Evolutionary conservation across 2,329 filamentous ascomycete species (phyloP).

Genomic region (Epichloe baconii): DNA sequence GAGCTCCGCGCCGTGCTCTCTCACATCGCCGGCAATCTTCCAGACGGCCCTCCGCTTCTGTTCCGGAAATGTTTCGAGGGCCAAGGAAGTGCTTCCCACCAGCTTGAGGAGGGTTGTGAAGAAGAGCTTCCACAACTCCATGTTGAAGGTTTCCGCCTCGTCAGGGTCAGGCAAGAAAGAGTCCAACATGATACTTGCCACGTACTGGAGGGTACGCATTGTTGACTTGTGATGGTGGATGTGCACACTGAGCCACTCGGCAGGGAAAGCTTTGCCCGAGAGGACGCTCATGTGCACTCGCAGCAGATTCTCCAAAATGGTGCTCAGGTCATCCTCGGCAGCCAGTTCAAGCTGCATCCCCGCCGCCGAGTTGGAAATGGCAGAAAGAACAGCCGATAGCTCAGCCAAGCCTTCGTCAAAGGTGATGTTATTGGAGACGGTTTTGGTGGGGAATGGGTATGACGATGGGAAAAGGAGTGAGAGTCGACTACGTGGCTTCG

Average conservation of each 20-base stretch:
- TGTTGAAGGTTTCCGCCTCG: constrained; percentile 84
- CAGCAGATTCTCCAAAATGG: constrained; percentile 65
- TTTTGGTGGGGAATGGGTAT: constrained; percentile 75
- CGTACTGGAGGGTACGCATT: constrained; percentile 71
- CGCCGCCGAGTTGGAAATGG: constrained; percentile 56
- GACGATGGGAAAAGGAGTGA: constrained; percentile 81
- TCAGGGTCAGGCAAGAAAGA: constrained; percentile 79
- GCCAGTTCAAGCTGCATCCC: constrained; percentile 65
- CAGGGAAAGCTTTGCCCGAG: constrained; percentile 77
- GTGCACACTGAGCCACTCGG: constrained; percentile 81
- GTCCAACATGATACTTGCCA: constrained; percentile 68
- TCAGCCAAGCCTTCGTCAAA: constrained; percentile 87
- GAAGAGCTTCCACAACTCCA: constrained; percentile 85
- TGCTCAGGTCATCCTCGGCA: constrained; percentile 58
- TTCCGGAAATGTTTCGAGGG: constrained; percentile 90
- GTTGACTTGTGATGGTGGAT: constrained; percentile 88
- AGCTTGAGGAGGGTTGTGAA: constrained; percentile 82
- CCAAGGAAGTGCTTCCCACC: constrained; percentile 76
- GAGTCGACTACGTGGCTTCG: constrained; percentile 48
- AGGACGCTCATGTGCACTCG: constrained; percentile 83
- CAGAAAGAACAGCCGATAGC: constrained; percentile 74
- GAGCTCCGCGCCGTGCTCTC: constrained; percentile 79
- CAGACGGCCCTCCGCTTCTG: constrained; percentile 93
- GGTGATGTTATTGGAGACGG: constrained; percentile 42
- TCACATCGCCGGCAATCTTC: constrained; percentile 96